phyloP scores from a whole-genome alignment of 1,284 basidiomycete genomes.

The Apiotrichum gracile region DNA sequence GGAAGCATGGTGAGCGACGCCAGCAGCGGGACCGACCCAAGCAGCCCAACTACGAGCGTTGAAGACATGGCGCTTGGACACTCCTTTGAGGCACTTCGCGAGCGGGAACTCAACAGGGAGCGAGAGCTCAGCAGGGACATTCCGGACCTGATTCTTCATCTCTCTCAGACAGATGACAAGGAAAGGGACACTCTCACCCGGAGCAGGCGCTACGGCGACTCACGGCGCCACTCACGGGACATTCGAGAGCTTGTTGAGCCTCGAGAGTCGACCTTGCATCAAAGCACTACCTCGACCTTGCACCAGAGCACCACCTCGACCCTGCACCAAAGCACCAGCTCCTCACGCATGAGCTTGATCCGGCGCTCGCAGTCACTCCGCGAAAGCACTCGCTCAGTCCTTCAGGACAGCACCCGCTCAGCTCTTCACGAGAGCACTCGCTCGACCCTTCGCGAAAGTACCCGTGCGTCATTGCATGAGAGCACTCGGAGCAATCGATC shows the following conservation, averaged over 20 bases:
- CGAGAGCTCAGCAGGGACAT: background rate
- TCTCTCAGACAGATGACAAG: background rate
- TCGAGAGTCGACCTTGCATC: too few relatives aligned
- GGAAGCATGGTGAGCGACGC: conserved; percentile 13
- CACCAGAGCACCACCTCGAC: background rate
- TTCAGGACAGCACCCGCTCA: background rate
- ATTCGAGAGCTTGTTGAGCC: background rate
- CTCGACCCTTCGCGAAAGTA: background rate
- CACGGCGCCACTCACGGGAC: background rate
- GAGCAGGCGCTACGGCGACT: background rate
- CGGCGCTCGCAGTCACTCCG: background rate
- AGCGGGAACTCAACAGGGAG: background rate
- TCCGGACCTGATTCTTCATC: background rate
- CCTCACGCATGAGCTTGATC: background rate
- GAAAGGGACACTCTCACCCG: too few relatives aligned
- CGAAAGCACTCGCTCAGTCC: background rate
- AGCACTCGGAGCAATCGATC: background rate
- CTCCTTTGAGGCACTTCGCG: background rate
- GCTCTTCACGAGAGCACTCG: too few relatives aligned
- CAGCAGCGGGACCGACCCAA: background rate
- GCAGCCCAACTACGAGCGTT: conserved; percentile 9
- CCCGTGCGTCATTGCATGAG: background rate
- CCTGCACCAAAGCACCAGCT: background rate
- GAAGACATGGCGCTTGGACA: conserved; percentile 10
- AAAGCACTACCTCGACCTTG: too few relatives aligned